These are phyloP conservation scores for Ceratocystis papillata DNA, from an alignment of 2,329 filamentous ascomycete species.

Conservation along the genomic window DNA sequence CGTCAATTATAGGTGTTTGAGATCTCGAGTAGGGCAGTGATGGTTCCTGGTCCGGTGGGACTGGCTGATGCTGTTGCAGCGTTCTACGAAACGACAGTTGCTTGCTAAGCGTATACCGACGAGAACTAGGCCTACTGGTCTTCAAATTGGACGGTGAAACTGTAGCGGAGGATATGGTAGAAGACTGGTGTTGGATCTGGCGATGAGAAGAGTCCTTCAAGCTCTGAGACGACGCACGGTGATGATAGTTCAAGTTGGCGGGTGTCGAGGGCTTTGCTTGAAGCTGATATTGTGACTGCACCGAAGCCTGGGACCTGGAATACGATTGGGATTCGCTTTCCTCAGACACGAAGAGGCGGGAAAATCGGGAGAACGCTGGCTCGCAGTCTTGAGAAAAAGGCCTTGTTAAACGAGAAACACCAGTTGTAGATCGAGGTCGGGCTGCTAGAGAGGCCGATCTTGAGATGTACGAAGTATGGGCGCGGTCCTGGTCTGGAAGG, in stretches of 20 bases:
- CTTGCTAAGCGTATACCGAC: conserved; percentile 24
- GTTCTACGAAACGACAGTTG: conserved; percentile 22
- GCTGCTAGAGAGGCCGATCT: conserved; percentile 15
- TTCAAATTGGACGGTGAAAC: conserved; percentile 22
- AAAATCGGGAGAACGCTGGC: conserved; percentile 17
- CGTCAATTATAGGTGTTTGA: conserved; percentile 30
- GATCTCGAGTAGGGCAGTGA: conserved; percentile 26
- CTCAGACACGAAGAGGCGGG: conserved; percentile 16
- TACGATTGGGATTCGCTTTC: not conserved
- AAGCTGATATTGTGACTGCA: not conserved
- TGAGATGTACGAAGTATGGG: conserved; percentile 24
- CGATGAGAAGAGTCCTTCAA: conserved; percentile 21
- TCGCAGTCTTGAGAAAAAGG: conserved; percentile 23
- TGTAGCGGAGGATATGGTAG: conserved; percentile 26
- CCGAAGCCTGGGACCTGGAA: not conserved
- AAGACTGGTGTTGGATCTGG: conserved; percentile 23
- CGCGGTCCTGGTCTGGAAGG: conserved; percentile 28
- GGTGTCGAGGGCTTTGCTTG: too few relatives aligned
- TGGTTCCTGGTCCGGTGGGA: not conserved
- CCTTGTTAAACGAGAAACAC: conserved; percentile 14
- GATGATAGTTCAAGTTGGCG: conserved; percentile 4
- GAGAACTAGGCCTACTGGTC: conserved; percentile 27
- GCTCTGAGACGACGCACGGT: conserved; percentile 19
- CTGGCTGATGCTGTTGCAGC: conserved; percentile 14
- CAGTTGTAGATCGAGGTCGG: conserved; percentile 16